These are phyloP conservation scores for Striga asiatica DNA, from an alignment of 257 asterid genomes.

Conservation along the genomic window DNA sequence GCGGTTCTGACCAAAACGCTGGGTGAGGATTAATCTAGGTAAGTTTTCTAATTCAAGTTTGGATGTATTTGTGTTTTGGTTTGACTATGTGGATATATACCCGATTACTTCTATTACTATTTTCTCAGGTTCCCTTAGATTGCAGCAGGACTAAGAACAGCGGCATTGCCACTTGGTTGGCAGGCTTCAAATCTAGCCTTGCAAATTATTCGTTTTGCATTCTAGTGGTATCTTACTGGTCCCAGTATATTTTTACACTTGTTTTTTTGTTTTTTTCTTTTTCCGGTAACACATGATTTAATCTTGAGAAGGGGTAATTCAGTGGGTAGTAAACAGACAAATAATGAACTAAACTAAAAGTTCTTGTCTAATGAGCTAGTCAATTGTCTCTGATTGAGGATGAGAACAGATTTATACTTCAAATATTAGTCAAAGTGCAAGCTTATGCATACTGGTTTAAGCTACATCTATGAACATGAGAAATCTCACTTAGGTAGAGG, in stretches of 20 bases:
- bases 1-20: conserved; percentile 83
- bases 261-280: no score
- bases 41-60: conserved; percentile 5
- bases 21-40: conserved; percentile 84
- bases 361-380: no score
- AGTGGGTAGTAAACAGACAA: no score
- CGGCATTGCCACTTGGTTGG: conserved; percentile 90
- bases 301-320: no score
- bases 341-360: no score
- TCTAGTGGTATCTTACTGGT: conserved; percentile 56
- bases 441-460: no score
- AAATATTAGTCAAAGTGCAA: no score
- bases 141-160: conserved; percentile 99
- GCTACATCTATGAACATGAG: no score
- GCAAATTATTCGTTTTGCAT: conserved; percentile 86
- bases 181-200: conserved; percentile 97
- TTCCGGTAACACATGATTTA: no score
- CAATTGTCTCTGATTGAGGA: no score
- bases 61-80: not conserved
- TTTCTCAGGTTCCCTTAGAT: conserved; percentile 67
- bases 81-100: not conserved
- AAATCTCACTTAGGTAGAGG: no score
- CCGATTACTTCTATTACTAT: not conserved
- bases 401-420: no score
- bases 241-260: not conserved